phyloP scores from a whole-genome alignment of 345 rosid genomes.

The Gossypium arboreum region DNA sequence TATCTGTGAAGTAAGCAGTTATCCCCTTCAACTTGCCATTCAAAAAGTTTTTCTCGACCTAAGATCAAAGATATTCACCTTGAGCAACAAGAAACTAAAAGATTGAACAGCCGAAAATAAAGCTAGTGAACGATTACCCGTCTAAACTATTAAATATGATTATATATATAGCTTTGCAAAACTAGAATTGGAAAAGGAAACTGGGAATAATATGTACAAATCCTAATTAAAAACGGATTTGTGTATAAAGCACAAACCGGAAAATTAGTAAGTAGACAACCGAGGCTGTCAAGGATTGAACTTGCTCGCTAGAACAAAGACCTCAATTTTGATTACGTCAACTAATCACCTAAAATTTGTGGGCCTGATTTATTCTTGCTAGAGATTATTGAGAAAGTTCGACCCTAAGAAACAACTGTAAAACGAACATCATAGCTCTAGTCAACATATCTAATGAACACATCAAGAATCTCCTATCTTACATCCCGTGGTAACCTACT shows the following conservation, averaged over 20 bases:
- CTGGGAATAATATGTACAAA: neutral
- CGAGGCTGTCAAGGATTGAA: neutral
- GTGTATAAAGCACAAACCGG: neutral
- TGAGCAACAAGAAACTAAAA: neutral
- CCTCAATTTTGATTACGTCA: neutral
- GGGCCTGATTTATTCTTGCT: neutral
- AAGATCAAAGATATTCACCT: constrained; percentile 20
- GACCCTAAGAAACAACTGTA: neutral
- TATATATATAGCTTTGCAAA: neutral
- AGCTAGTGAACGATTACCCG: neutral
- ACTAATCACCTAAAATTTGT: neutral
- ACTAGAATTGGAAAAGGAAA: neutral
- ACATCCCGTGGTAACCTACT: neutral
- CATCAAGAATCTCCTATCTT: neutral
- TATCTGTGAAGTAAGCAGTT: constrained; percentile 64
- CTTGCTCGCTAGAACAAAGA: neutral
- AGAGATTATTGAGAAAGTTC: neutral
- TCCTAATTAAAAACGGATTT: neutral
- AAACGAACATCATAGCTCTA: neutral
- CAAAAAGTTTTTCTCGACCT: constrained; percentile 84
- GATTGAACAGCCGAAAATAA: neutral
- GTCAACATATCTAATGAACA: too few relatives aligned
- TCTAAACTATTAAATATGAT: neutral
- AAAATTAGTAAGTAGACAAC: neutral
- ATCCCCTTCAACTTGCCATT: constrained; percentile 84